These are phyloP conservation scores for Apiospora arundinis DNA, from an alignment of 2,329 filamentous ascomycete species.

Conservation along the genomic window DNA sequence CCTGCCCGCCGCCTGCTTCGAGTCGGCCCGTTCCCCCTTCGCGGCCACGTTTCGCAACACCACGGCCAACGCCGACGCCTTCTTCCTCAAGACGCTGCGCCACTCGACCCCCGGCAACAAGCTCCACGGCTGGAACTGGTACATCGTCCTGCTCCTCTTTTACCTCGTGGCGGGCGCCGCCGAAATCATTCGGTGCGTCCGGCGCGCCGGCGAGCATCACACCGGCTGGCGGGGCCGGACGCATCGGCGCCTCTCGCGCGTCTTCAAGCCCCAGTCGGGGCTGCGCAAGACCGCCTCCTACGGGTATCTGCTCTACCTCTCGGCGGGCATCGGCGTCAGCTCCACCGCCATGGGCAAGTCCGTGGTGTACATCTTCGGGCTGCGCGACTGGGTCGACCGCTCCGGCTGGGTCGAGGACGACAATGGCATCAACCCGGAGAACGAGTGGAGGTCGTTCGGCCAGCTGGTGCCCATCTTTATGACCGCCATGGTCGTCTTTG, in stretches of 20 bases:
- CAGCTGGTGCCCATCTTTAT: conserved; percentile 44
- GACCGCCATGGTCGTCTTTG: conserved; percentile 40
- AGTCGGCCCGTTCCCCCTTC: conserved; percentile 27
- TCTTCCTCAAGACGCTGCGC: conserved; percentile 29
- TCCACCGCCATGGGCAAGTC: conserved; percentile 30
- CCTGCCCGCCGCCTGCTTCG: conserved; percentile 42
- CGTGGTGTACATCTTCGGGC: conserved; percentile 34
- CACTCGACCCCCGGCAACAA: conserved; percentile 30
- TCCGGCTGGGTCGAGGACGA: conserved; percentile 34
- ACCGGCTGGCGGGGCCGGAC: conserved; percentile 29
- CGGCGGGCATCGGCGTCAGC: conserved; percentile 35
- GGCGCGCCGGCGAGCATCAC: conserved; percentile 27
- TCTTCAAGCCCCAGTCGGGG: conserved; percentile 22
- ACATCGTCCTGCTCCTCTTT: conserved; percentile 34
- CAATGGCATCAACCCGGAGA: conserved; percentile 36
- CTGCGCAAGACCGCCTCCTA: conserved; percentile 25
- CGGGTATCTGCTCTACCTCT: conserved; percentile 32
- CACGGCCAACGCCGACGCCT: conserved; percentile 26
- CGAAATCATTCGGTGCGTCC: conserved; percentile 32
- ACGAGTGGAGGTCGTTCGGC: conserved; percentile 42
- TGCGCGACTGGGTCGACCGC: conserved; percentile 37
- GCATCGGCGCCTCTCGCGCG: conserved; percentile 21
- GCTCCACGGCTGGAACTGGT: conserved; percentile 37
- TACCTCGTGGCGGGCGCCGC: conserved; percentile 34
- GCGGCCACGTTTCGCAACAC: conserved; percentile 27